These are phyloP conservation scores for Sclerotinia nivalis DNA, from an alignment of 2,329 filamentous ascomycete genomes.

Conservation along the genomic window DNA sequence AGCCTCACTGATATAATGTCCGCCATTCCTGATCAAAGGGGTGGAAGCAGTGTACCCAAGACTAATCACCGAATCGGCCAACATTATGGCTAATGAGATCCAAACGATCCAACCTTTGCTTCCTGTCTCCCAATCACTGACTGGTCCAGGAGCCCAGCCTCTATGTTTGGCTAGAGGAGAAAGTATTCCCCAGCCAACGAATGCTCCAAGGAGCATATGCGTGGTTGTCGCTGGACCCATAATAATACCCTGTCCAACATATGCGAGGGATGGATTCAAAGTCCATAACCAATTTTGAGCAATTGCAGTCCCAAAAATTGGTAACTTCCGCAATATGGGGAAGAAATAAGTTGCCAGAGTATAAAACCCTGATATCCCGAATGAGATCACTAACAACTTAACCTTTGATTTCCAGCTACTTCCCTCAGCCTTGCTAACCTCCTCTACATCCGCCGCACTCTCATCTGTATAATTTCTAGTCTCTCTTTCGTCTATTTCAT, in stretches of 20 bases:
- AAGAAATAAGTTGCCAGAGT: conserved; percentile 90
- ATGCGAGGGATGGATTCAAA: conserved; percentile 93
- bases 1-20: conserved; percentile 43
- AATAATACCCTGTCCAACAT: conserved; percentile 95
- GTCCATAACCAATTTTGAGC: conserved; percentile 90
- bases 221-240: conserved; percentile 96
- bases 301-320: conserved; percentile 74
- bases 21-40: conserved; percentile 55
- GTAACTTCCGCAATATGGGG: conserved; percentile 80
- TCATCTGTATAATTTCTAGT: conserved; percentile 19
- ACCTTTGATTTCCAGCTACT: conserved; percentile 42
- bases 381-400: conserved; percentile 53
- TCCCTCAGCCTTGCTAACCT: conserved; percentile 31
- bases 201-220: conserved; percentile 89
- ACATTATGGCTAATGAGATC: conserved; percentile 94
- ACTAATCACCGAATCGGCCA: conserved; percentile 88
- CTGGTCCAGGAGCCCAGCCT: conserved; percentile 86
- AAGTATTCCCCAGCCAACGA: conserved; percentile 86
- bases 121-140: conserved; percentile 85
- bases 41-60: conserved; percentile 74
- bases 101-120: conserved; percentile 99
- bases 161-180: conserved; percentile 83
- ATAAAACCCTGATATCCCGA: conserved; percentile 61
- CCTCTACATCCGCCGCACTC: conserved; percentile 33
- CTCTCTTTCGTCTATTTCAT: neutral